Evolutionary conservation across 768 basidiomycete species (phyloP).

Genomic region (Mycena polygramma): DNA sequence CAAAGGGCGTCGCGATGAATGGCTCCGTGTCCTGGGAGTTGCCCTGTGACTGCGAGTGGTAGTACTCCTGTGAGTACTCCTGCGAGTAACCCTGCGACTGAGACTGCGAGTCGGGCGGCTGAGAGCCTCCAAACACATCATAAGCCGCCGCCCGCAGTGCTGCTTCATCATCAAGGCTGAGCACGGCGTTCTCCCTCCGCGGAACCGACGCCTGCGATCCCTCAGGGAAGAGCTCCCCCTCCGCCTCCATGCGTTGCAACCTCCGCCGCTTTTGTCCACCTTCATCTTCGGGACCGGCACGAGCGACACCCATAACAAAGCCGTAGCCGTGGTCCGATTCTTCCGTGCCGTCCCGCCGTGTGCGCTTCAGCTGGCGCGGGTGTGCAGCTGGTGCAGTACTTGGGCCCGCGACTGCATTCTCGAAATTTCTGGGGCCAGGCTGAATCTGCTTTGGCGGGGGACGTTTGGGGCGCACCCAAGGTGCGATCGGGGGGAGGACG

Average conservation of each 20-base stretch:
- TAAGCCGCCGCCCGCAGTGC: conserved; percentile 21
- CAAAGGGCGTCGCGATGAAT: conserved; percentile 64
- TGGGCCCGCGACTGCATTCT: conserved; percentile 41
- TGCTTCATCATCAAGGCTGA: conserved; percentile 13
- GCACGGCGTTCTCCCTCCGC: conserved; percentile 22
- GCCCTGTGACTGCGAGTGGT: conserved; percentile 53
- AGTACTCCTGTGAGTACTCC: conserved; percentile 54
- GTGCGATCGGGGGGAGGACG: conserved; percentile 70
- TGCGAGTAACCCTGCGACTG: conserved; percentile 36
- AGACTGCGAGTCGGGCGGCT: conserved; percentile 30
- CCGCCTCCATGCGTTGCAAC: conserved; percentile 19
- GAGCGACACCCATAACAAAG: conserved; percentile 31
- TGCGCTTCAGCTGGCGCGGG: conserved; percentile 24
- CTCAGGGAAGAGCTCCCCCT: background rate
- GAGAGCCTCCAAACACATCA: conserved; percentile 20
- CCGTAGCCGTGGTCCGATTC: conserved; percentile 25
- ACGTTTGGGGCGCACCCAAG: conserved; percentile 51
- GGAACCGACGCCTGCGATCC: conserved; percentile 2
- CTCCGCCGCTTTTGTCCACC: conserved; percentile 10
- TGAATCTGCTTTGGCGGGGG: conserved; percentile 59
- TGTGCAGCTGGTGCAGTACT: background rate
- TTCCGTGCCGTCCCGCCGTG: conserved; percentile 29
- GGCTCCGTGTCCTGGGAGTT: conserved; percentile 40
- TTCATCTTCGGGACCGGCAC: conserved; percentile 3
- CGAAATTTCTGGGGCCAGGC: conserved; percentile 43